phyloP scores from a whole-genome alignment of 768 basidiomycete species.

The Tylopilus vinaceipallidus region DNA sequence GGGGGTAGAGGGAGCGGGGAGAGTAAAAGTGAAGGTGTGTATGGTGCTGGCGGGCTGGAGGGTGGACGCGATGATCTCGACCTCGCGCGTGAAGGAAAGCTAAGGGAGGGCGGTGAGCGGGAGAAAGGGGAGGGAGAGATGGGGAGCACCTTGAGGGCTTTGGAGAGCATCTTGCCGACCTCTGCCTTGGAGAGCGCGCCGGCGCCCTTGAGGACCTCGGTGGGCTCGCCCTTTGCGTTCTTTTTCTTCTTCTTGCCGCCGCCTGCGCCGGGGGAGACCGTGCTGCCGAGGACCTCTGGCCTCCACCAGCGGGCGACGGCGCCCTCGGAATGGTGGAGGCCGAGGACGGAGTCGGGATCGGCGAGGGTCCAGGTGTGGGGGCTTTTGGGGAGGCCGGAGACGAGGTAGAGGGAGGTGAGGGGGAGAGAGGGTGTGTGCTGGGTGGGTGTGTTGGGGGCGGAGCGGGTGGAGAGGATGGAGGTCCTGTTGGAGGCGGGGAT shows the following conservation, averaged over 20 bases:
- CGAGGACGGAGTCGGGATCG: constrained; percentile 78
- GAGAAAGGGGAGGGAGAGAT: neutral
- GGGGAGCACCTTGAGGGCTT: constrained; percentile 74
- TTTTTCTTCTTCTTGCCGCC: constrained; percentile 73
- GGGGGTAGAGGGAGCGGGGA: constrained; percentile 74
- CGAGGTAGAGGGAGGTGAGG: constrained; percentile 81
- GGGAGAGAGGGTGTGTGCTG: constrained; percentile 72
- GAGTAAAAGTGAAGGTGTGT: constrained; percentile 87
- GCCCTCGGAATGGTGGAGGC: constrained; percentile 78
- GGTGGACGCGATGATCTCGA: constrained; percentile 93
- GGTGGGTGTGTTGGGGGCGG: constrained; percentile 42
- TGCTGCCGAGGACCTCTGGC: constrained; percentile 87
- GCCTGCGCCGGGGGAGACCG: constrained; percentile 80
- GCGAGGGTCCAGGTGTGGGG: constrained; percentile 89
- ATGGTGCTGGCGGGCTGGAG: constrained; percentile 91
- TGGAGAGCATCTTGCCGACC: constrained; percentile 86
- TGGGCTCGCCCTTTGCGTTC: constrained; percentile 53
- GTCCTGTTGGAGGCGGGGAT: constrained; percentile 75
- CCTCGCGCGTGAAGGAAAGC: constrained; percentile 90
- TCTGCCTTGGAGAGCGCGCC: constrained; percentile 84
- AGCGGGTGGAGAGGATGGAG: constrained; percentile 72
- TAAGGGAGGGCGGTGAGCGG: constrained; percentile 26
- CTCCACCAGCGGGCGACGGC: constrained; percentile 90
- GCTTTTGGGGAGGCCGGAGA: constrained; percentile 85
- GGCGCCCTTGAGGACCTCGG: constrained; percentile 66